phyloP scores from a whole-genome alignment of 2,329 filamentous ascomycete species.

The Immersiporthe knoxdaviesiana region DNA sequence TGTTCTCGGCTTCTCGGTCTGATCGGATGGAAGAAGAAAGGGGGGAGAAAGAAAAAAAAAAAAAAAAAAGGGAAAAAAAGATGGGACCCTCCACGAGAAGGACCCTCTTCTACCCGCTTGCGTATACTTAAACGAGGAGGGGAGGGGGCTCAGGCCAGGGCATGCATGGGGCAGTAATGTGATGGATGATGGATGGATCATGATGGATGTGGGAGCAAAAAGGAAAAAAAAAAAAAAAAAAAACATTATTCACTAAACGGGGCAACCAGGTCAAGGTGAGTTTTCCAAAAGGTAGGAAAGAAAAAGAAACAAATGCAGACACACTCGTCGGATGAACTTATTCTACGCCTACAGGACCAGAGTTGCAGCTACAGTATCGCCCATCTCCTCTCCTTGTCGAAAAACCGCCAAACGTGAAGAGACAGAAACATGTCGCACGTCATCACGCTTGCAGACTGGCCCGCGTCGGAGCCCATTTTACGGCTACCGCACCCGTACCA shows the following conservation, averaged over 20 bases:
- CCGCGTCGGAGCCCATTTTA: slow-evolving; percentile 34
- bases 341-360: neutral
- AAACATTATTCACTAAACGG: neutral
- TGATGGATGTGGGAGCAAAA: neutral
- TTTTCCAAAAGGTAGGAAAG: neutral
- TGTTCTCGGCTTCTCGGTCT: slow-evolving; percentile 1
- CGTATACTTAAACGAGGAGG: neutral
- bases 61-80: neutral
- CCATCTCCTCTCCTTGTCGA: neutral
- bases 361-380: neutral
- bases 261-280: neutral
- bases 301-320: neutral
- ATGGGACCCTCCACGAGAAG: neutral
- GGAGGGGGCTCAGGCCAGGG: too few species aligned
- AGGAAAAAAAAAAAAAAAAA: neutral
- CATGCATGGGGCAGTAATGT: neutral
- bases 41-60: too few species aligned
- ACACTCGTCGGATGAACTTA: neutral
- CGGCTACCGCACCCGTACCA: slow-evolving; percentile 39
- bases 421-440: slow-evolving; percentile 27
- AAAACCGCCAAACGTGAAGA: neutral
- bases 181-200: too few species aligned
- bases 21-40: neutral
- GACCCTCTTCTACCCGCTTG: neutral
- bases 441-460: slow-evolving; percentile 33